Evolutionary conservation across 2,329 filamentous ascomycete genomes (phyloP), one percentile per base, ranked within the genome.

Genomic region (Penicillium sp.): DNA sequence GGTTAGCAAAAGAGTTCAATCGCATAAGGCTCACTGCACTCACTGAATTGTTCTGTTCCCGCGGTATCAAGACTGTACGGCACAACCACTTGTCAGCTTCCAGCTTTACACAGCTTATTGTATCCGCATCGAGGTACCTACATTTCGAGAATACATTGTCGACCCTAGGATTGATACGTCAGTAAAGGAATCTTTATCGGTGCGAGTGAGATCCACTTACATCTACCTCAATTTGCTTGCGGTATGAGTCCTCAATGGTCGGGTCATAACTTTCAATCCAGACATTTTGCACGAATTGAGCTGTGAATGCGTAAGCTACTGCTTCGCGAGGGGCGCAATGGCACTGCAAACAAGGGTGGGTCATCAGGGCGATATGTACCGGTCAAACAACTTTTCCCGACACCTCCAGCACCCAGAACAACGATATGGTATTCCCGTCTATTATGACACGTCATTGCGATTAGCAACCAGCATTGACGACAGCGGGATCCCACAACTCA

Each of bases 181-280:
- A 59, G 35, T 42, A 35, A 14, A 14, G 2, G 16, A 7, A 22
- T 16, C 22, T 16, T 2, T 21, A 3, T 10, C 11, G 19, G 29
- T 21, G 33, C 19, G 16, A 8, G n/a, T 11, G 3, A 31, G 21
- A 22, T 24, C 13, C 22, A 84, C 90, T 82, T 79, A 95, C 91
- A 82, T 96, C 91, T 61, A 96, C 90, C 66, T 92, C 90, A 59
- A 93, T 89, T 75, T 93, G 90, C 79, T 93, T 93, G 67, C 90
- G 85, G 74, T 93, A 93, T 58, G 90, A 93, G 75, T 93, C 90
- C 76, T 93, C 90, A 74, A 93, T 93, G 61, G 90, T 93, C 44
- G 90, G 90, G 77, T 93, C 90, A 73, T 93, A 93, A 74, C 88
- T 90, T 76, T 96, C 91, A 72, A 96, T 93, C 90, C 91, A 96